Evolutionary conservation across 208 protist genomes (phyloP).

Genomic region (Crithidia fasciculata): DNA sequence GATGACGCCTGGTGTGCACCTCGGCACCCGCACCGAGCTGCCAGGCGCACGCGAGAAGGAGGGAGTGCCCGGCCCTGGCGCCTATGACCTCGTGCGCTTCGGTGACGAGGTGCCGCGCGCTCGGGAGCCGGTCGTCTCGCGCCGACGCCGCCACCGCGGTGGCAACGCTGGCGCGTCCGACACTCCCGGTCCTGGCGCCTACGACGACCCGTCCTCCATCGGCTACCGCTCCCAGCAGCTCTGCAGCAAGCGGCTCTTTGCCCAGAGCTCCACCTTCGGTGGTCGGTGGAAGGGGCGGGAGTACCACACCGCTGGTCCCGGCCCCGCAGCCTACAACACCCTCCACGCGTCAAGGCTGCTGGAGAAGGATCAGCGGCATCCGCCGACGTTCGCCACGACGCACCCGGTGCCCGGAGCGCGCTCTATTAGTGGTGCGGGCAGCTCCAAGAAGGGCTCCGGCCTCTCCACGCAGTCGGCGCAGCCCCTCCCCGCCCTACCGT

Average conservation of each 20-base stretch:
- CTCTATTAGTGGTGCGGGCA: background rate
- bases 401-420: slow-evolving; percentile 14
- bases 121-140: slow-evolving; percentile 44
- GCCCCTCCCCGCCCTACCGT: slow-evolving; percentile 48
- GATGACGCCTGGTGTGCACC: slow-evolving; percentile 47
- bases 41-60: slow-evolving; percentile 33
- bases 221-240: slow-evolving; percentile 40
- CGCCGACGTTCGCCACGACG: slow-evolving; percentile 48
- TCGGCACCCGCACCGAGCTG: slow-evolving; percentile 57
- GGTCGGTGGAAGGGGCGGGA: slow-evolving; percentile 39
- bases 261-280: slow-evolving; percentile 61
- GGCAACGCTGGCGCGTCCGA: background rate
- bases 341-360: slow-evolving; percentile 50
- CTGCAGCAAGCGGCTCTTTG: slow-evolving; percentile 31
- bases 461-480: slow-evolving; percentile 9
- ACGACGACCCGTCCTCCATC: slow-evolving; percentile 82
- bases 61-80: slow-evolving; percentile 42
- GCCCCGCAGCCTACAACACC: slow-evolving; percentile 65
- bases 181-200: slow-evolving; percentile 59
- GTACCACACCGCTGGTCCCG: slow-evolving; percentile 50
- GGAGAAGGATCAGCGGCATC: slow-evolving; percentile 52
- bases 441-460: background rate
- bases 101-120: slow-evolving; percentile 41
- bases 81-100: slow-evolving; percentile 46
- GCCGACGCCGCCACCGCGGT: slow-evolving; percentile 20